These are phyloP conservation scores for Ciborinia camelliae DNA, from an alignment of 2,329 filamentous ascomycete species.

Conservation along the genomic window DNA sequence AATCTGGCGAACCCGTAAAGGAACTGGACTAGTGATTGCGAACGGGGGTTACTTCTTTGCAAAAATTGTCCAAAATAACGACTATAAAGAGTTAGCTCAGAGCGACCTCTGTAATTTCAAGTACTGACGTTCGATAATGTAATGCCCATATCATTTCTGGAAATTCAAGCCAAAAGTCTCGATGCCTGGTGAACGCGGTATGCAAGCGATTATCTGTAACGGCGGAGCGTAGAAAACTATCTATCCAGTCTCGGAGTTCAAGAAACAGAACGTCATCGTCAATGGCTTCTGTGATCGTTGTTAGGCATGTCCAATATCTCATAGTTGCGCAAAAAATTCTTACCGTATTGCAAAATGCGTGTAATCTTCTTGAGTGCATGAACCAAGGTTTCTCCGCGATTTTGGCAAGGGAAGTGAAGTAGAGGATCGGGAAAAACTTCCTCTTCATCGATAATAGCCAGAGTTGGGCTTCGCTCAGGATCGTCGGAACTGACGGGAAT, in stretches of 20 bases:
- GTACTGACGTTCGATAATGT: conserved; percentile 43
- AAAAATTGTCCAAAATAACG: conserved; percentile 37
- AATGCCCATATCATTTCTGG: conserved; percentile 49
- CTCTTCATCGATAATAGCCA: conserved; percentile 35
- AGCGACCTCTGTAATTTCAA: neutral
- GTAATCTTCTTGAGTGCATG: conserved; percentile 32
- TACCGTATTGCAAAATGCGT: conserved; percentile 41
- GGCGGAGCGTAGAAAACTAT: conserved; percentile 46
- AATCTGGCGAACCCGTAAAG: conserved; percentile 44
- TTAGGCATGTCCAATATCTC: conserved; percentile 24
- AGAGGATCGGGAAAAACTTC: conserved; percentile 42
- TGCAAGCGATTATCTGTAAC: conserved; percentile 39
- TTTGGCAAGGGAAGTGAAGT: conserved; percentile 45
- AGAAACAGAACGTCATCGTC: conserved; percentile 46
- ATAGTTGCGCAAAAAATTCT: conserved; percentile 29
- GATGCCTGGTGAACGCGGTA: conserved; percentile 46
- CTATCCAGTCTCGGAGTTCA: conserved; percentile 50
- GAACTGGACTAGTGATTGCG: conserved; percentile 32
- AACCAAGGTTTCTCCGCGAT: conserved; percentile 26
- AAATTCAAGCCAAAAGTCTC: conserved; percentile 50
- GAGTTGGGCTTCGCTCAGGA: conserved; percentile 31
- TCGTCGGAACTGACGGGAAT: conserved; percentile 32
- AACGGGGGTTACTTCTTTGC: conserved; percentile 25
- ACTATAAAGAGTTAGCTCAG: conserved; percentile 29
- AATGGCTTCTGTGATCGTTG: conserved; percentile 40